Base-by-base conservation (phyloP, 2,329 filamentous ascomycete genomes). In the Lecanosticta acicola region DNA sequence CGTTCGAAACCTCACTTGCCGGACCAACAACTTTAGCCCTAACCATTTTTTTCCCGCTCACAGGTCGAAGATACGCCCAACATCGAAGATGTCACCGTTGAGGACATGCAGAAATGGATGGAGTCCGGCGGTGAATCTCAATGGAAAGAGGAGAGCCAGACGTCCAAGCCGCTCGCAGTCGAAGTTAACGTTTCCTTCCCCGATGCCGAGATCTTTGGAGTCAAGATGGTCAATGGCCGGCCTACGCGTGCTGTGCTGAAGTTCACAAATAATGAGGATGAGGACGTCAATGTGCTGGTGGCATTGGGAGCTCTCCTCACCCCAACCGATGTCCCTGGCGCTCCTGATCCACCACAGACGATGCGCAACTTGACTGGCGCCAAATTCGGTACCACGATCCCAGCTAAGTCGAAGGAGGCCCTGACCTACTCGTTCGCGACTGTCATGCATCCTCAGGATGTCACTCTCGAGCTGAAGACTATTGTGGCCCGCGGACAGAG, bases 191-290 rank as follows among this genome's bases (percentile, higher is more conserved):
- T 79, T 47, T 73, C 74, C 26, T 84, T 84, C 68, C 80, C 80
- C 21, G 69, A 79, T 54, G 73, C 78, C 48, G 87, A 94, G 73
- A 83, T 94, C 69, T 93, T 96, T 59, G 93, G 91, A 61, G 82
- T 97, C 59, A 95, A 94, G 79, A 82, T 97, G 58, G 80, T 97
- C 75, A 98, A 98, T 67, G 88, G 89, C 63, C 83, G 84, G 56
- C 81, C 88, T 34, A 95, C 89, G 54, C 81, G 86, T 68, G 85
- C 89, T 29, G 71, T 94, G 43, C 73, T 98, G 59, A 82, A 88
- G 61, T 76, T 98, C 66, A 79, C 76, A 67, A 98, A 98, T 75
- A 76, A 87, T 51, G 93, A 98, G 71, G 75, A 79, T 10, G 75
- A 76, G 42, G 78, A 89, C 18, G 79, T 98, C 63, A 79, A 77